These are phyloP conservation scores for Rhizopus arrhizus DNA, from an alignment of 371 early-diverging fungal genomes.

Conservation along the genomic window DNA sequence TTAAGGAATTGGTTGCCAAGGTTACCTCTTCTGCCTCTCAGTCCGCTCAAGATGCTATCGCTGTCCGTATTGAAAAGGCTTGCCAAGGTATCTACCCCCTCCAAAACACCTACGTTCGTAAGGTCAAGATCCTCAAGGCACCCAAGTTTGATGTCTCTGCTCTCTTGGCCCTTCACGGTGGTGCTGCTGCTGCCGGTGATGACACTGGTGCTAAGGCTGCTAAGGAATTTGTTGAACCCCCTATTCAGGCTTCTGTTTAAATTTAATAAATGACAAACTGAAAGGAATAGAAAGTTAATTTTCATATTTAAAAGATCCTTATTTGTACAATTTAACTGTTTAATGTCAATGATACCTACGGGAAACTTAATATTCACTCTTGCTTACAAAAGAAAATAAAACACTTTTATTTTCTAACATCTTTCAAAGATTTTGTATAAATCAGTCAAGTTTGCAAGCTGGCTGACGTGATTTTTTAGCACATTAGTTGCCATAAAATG, in stretches of 20 bases:
- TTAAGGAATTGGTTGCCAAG: slow-evolving; percentile 95
- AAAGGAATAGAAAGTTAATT: too few relatives aligned
- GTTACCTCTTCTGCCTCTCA: slow-evolving; percentile 64
- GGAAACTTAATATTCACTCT: too few relatives aligned
- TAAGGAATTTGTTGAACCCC: slow-evolving; percentile 85
- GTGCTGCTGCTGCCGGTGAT: slow-evolving; percentile 52
- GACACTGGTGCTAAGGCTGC: slow-evolving; percentile 40
- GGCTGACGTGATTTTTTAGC: slow-evolving; percentile 56
- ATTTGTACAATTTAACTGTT: too few relatives aligned
- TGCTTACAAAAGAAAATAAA: too few relatives aligned
- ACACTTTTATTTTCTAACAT: slow-evolving; percentile 47
- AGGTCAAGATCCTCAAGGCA: slow-evolving; percentile 99
- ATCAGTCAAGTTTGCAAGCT: slow-evolving; percentile 83
- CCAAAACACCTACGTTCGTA: slow-evolving; percentile 95
- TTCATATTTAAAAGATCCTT: too few relatives aligned
- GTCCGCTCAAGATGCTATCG: slow-evolving; percentile 67
- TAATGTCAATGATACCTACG: too few relatives aligned
- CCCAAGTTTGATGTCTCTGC: slow-evolving; percentile 93
- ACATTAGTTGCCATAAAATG: slow-evolving; percentile 64
- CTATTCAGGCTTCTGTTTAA: slow-evolving; percentile 37
- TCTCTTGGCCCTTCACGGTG: slow-evolving; percentile 92
- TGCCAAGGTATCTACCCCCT: slow-evolving; percentile 97
- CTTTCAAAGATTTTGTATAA: slow-evolving; percentile 93
- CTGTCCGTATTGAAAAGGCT: slow-evolving; percentile 95
- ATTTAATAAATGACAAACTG: too few relatives aligned